Evolutionary conservation across 306 rosid genomes (phyloP).

Genomic region (Castanea crenata): DNA sequence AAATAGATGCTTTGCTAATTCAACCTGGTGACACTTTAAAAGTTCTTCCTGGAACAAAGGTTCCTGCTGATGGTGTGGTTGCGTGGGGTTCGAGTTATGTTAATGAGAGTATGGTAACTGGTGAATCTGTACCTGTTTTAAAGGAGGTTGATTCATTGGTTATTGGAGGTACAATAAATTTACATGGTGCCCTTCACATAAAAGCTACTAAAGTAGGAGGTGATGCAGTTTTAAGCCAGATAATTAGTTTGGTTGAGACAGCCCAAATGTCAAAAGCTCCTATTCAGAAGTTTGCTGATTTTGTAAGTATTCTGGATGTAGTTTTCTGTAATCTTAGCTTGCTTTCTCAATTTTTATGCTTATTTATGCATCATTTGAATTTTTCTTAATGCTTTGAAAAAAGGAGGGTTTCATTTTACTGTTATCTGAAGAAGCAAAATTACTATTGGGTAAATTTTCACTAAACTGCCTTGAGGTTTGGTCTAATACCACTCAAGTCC

Average conservation of each 20-base stretch:
- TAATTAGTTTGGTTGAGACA: conserved; percentile 93
- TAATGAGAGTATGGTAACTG: conserved; percentile 97
- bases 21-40: conserved; percentile 83
- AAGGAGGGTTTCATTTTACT: not conserved
- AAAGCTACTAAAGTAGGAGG: conserved; percentile 87
- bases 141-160: conserved; percentile 72
- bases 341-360: conserved; percentile 3
- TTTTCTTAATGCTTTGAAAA: not conserved
- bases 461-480: too few species aligned
- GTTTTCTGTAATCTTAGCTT: conserved; percentile 16
- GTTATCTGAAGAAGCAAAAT: not conserved
- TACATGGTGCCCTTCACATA: conserved; percentile 81
- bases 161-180: conserved; percentile 92
- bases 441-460: not conserved
- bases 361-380: not conserved
- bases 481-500: too few species aligned
- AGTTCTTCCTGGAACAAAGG: conserved; percentile 92
- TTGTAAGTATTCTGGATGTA: conserved; percentile 58
- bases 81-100: conserved; percentile 91
- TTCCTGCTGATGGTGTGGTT: conserved; percentile 89
- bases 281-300: conserved; percentile 98
- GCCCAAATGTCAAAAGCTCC: conserved; percentile 99
- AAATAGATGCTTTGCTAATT: conserved; percentile 85
- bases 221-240: conserved; percentile 92
- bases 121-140: conserved; percentile 76